Evolutionary conservation across 1,284 basidiomycete genomes (phyloP).

Genomic region (Puccinia horiana): DNA sequence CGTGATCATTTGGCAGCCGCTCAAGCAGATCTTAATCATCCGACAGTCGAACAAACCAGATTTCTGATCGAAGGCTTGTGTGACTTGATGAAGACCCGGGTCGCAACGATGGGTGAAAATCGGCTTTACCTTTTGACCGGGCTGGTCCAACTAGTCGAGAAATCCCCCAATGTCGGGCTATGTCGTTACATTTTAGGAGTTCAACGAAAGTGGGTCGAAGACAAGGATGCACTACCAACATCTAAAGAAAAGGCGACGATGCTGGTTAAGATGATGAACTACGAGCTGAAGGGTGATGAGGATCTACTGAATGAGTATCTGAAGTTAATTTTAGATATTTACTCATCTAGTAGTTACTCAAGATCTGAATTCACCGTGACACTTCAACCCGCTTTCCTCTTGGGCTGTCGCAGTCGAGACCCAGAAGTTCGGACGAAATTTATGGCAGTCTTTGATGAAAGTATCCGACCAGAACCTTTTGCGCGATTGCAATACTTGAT

Average conservation of each 20-base stretch:
- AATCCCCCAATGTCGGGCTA: constrained; percentile 79
- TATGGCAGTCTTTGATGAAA: constrained; percentile 85
- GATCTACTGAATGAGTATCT: constrained; percentile 80
- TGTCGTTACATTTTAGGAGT: constrained; percentile 86
- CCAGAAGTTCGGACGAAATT: constrained; percentile 78
- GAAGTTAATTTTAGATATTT: constrained; percentile 90
- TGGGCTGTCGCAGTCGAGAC: constrained; percentile 86
- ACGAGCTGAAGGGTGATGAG: constrained; percentile 72
- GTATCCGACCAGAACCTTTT: constrained; percentile 78
- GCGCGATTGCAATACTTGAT: constrained; percentile 86
- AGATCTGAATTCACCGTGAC: constrained; percentile 91
- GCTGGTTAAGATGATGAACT: constrained; percentile 84
- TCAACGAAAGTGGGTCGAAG: constrained; percentile 82
- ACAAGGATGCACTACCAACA: constrained; percentile 75
- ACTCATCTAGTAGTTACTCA: constrained; percentile 79
- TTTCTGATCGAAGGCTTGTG: constrained; percentile 63
- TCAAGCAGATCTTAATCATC: constrained; percentile 56
- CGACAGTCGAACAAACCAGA: constrained; percentile 55
- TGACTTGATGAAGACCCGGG: constrained; percentile 63
- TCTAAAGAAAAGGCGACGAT: constrained; percentile 94
- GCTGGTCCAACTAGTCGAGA: constrained; percentile 81
- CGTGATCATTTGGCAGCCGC: constrained; percentile 79
- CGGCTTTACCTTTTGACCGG: constrained; percentile 70
- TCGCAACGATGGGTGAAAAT: constrained; percentile 64
- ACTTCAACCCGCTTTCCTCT: constrained; percentile 87